Base-by-base conservation (phyloP, 768 basidiomycete species). In the Trametes cingulata region DNA sequence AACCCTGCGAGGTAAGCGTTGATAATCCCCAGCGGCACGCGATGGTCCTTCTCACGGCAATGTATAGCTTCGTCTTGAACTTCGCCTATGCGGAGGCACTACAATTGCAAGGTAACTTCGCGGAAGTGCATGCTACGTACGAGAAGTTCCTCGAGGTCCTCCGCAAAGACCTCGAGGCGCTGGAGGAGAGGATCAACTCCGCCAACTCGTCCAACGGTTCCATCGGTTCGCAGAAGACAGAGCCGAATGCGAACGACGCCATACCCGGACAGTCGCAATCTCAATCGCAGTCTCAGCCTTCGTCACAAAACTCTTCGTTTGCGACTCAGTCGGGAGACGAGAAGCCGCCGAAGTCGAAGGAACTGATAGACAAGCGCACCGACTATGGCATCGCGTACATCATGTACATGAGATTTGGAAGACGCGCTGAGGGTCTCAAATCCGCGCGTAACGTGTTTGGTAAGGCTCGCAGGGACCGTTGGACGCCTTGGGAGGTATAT, bases 391-490 rank as follows among this genome's bases (percentile, higher is more conserved):
- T 93, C 37, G 93, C 85, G 14, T 90, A 82, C 82, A 95, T 84
- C 70, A 88, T 93, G 81, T 94, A 95, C 71, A 96, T 98, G 88
- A 82, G 96, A 10, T 98, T 95, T 68, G 89, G 88, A 13, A 78
- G 92, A 62, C 81, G 97, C 42, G 86, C 95, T 4, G 93, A 96
- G 77, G 92, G 92, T 19, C 82, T 93, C 66, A 90, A 90, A 73
- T 78, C 87, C 3, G 87, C 90, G 40, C 79, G 95, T 56, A 77
- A 79, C 0, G 76, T 94, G 6, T 98, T 98, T 67, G 83, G 82
- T 19, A 89, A 88, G 73, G 93, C 94, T 12, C 80, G 95, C 65
- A 90, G 85, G 68, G 83, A 84, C 56, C 81, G 80, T 46, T 91
- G 82, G 83, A 83, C 83, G 1, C 81, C 91, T 15, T 98, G 97